Evolutionary conservation across 768 basidiomycete genomes (phyloP).

Genomic region (Ramaria rubella): DNA sequence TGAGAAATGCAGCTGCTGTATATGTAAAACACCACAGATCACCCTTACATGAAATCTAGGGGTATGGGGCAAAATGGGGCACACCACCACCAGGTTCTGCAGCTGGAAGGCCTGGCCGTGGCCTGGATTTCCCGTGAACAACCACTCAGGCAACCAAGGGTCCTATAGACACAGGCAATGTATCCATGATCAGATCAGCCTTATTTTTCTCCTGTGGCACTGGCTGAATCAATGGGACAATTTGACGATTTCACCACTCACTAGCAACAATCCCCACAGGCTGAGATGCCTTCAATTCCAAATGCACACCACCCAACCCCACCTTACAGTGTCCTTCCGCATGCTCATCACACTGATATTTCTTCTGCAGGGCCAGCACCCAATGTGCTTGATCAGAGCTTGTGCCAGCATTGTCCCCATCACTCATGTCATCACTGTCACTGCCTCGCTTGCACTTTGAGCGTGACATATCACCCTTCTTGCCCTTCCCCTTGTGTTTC

Average conservation of each 20-base stretch:
- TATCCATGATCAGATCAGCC: not conserved
- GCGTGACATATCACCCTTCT: not conserved
- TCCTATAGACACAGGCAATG: not conserved
- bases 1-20: not conserved
- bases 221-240: not conserved
- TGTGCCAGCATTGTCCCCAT: not conserved
- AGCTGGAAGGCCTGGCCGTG: no score
- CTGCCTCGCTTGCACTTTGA: not conserved
- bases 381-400: not conserved
- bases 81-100: no score
- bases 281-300: not conserved
- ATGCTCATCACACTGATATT: not conserved
- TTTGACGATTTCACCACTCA: not conserved
- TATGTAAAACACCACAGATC: not conserved
- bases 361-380: not conserved
- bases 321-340: not conserved
- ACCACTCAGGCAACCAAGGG: not conserved
- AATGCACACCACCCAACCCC: not conserved
- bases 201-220: not conserved
- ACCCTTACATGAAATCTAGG: not conserved
- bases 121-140: not conserved
- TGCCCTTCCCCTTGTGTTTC: not conserved
- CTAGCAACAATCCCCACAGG: not conserved
- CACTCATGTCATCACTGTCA: not conserved
- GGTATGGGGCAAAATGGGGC: no score